Base-by-base conservation (phyloP, 108 stramenopile species). In the Pseudonitzschia pungens region DNA sequence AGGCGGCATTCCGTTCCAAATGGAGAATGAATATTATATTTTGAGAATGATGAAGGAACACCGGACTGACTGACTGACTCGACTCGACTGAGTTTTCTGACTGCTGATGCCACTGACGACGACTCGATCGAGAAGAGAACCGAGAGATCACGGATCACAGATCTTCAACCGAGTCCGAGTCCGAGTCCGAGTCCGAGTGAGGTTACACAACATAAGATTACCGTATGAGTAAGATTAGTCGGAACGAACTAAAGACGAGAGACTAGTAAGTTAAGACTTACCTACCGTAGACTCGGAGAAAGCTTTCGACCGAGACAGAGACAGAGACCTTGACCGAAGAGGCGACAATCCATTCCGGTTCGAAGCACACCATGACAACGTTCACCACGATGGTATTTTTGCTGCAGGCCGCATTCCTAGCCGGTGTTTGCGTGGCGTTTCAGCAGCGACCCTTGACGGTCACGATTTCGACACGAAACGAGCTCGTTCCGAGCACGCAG, bases 331-430 rank as follows among this genome's bases (percentile, higher is more conserved):
- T 36, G n/a, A n/a, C n/a, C n/a, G n/a, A n/a, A n/a, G 6, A 36
- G 36, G 36, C 36, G 36, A 36, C 36, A 36, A 36, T 36, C 36
- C 6, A 36, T n/a, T n/a, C n/a, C n/a, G n/a, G 36, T 36, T 36
- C 2, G 2, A 5, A 36, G 36, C 36, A 36, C 36, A 36, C 36
- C 4, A 36, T 36, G 36, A 62, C 60, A n/a, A 62, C 40, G 33
- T 31, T 15, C 14, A 62, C 16, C 7, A 62, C 20, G 14, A 33
- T 62, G 15, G 60, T 62, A 9, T 33, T 62, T 40, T 18, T 62
- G 60, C 29, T 62, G 33, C 40, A 62, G 32, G 60, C 29, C 11
- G 60, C 60, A 40, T 40, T 62, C 20, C 60, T 62, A 3, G 32
- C n/a, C 7, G 36, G 36, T 33, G 33, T 40, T 16, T 62, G 60